Evolutionary conservation across 2,329 filamentous ascomycete species (phyloP).

Genomic region (Colletotrichum shisoi): DNA sequence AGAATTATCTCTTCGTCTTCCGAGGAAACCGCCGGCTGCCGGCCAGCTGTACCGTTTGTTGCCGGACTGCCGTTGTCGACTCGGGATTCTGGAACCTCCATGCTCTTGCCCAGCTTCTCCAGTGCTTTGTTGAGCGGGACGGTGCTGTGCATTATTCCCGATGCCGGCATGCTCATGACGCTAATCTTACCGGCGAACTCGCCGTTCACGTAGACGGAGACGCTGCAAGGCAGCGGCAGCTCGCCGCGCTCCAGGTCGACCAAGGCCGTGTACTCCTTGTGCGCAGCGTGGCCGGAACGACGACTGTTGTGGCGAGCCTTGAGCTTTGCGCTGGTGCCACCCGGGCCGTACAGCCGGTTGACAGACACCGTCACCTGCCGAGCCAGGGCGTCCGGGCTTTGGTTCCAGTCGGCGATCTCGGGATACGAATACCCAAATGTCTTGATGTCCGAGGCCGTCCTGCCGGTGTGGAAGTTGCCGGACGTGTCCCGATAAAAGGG

Average conservation of each 20-base stretch:
- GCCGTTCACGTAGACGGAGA: constrained; percentile 49
- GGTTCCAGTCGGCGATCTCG: constrained; percentile 39
- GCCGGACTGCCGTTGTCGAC: not conserved
- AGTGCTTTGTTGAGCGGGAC: constrained; percentile 5
- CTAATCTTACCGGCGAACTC: constrained; percentile 48
- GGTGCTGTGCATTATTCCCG: constrained; percentile 2
- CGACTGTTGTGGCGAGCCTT: constrained; percentile 5
- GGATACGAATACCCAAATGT: constrained; percentile 53
- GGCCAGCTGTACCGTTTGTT: not conserved
- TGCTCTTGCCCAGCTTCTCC: not conserved
- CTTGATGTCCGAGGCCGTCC: constrained; percentile 44
- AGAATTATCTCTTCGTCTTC: constrained; percentile 2
- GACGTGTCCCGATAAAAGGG: constrained; percentile 56
- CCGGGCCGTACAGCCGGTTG: constrained; percentile 13
- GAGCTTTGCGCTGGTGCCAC: not conserved
- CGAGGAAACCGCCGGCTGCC: not conserved
- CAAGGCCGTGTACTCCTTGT: constrained; percentile 47
- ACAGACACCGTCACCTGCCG: constrained; percentile 14
- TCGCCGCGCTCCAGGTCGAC: constrained; percentile 49
- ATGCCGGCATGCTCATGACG: constrained; percentile 45
- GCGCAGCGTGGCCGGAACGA: not conserved
- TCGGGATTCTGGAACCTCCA: not conserved
- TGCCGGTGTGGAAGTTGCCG: constrained; percentile 54
- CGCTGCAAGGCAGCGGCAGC: constrained; percentile 49
- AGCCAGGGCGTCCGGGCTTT: constrained; percentile 9